Conservation (phyloP, 306 rosid genomes). For the Cucumis melo region DNA sequence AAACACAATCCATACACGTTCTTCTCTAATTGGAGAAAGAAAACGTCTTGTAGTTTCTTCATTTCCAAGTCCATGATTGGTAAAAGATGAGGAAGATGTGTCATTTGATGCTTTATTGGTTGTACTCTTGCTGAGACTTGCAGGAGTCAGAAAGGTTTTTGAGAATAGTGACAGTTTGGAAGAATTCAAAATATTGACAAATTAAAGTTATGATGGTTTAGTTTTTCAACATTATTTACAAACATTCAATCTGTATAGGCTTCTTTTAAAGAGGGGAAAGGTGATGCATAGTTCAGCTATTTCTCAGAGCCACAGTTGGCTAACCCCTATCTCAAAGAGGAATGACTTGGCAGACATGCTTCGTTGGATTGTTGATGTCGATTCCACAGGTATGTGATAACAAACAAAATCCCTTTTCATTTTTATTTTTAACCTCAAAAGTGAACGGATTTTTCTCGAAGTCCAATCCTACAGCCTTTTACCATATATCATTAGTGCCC, state of each 20-base stretch:
- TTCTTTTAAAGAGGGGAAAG: neutral
- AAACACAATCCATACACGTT: constrained; percentile 1
- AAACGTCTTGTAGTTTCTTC: neutral
- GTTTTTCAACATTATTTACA: neutral
- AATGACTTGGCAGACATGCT: constrained; percentile 38
- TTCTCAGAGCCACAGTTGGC: neutral
- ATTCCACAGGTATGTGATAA: constrained; percentile 11
- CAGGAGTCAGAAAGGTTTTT: neutral
- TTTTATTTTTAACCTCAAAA: neutral
- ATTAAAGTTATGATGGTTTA: neutral
- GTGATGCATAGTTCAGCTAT: neutral
- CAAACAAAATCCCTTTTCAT: constrained; percentile 6
- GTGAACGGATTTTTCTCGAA: neutral
- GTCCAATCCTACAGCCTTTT: neutral
- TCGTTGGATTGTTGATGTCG: constrained; percentile 9
- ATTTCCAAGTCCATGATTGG: neutral
- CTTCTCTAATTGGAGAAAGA: neutral
- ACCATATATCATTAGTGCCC: constrained; percentile 4
- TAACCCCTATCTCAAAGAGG: neutral
- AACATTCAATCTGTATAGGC: neutral
- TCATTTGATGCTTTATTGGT: neutral
- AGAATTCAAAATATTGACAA: neutral
- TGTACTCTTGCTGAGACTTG: neutral
- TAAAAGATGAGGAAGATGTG: neutral
- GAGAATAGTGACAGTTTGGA: neutral